Conservation (phyloP, 768 basidiomycete genomes). For the Podaxis sp. region DNA sequence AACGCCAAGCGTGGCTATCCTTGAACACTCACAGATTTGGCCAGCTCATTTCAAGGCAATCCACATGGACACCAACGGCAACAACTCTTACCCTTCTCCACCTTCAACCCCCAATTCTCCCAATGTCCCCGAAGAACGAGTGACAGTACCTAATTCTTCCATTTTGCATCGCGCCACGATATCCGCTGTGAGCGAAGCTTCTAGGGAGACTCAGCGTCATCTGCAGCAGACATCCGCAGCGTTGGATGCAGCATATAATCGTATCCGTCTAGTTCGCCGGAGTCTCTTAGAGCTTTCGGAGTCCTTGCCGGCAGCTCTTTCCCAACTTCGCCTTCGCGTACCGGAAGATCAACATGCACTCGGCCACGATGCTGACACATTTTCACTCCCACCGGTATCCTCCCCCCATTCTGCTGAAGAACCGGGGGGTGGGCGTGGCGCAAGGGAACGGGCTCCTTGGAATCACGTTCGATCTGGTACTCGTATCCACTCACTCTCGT, state of each 20-base stretch:
- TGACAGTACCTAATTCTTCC: conserved; percentile 3
- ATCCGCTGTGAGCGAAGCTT: conserved; percentile 9
- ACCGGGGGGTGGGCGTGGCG: not conserved
- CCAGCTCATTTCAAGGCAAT: conserved; percentile 7
- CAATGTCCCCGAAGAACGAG: conserved; percentile 14
- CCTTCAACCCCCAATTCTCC: conserved; percentile 23
- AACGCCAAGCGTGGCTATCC: too few relatives aligned
- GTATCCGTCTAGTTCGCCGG: conserved; percentile 53
- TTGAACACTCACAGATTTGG: not conserved
- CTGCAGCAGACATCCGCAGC: conserved; percentile 52
- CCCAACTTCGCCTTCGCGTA: conserved; percentile 14
- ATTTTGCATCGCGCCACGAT: conserved; percentile 11
- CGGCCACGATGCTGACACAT: conserved; percentile 35
- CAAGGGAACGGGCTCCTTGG: conserved; percentile 8
- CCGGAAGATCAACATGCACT: conserved; percentile 34
- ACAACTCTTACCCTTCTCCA: conserved; percentile 29
- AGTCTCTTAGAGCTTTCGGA: conserved; percentile 45
- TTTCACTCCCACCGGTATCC: conserved; percentile 20
- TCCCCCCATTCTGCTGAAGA: not conserved
- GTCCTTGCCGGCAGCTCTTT: conserved; percentile 23
- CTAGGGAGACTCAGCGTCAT: conserved; percentile 31
- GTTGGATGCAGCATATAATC: conserved; percentile 52
- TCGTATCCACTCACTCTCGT: not conserved
- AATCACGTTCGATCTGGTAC: not conserved
- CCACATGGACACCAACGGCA: conserved; percentile 22